Percentiles rank a stretch among this genome's conserved stretches.
These are phyloP conservation scores for Aspergillus cavernicola DNA, from an alignment of 495 filamentous ascomycete species.

Conservation along the genomic window DNA sequence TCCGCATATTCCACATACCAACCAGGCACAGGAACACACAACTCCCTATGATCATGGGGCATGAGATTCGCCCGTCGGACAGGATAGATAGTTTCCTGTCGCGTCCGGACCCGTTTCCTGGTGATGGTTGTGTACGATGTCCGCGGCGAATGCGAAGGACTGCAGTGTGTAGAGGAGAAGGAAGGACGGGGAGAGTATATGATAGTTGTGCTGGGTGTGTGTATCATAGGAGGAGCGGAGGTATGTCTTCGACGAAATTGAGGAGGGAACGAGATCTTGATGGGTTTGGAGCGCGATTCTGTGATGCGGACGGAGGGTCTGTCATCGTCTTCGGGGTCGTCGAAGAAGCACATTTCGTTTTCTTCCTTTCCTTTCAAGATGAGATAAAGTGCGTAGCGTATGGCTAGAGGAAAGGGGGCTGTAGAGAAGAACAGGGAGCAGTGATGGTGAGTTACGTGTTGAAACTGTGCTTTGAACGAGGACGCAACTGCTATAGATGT, in stretches of 20 bases:
- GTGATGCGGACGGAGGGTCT: slow-evolving; percentile 15
- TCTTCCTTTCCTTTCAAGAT: neutral
- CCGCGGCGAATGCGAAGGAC: slow-evolving; percentile 7
- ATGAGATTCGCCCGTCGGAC: neutral
- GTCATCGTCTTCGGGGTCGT: slow-evolving; percentile 9
- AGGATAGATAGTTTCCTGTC: slow-evolving; percentile 13
- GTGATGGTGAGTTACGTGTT: neutral
- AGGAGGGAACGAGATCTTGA: slow-evolving; percentile 10
- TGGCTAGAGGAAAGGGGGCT: neutral
- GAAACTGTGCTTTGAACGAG: neutral
- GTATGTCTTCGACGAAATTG: neutral
- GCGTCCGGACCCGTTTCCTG: slow-evolving; percentile 9
- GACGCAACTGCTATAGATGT: too few relatives aligned
- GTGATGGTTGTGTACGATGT: slow-evolving; percentile 17
- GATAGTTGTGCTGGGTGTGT: slow-evolving; percentile 2
- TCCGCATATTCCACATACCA: slow-evolving; percentile 15
- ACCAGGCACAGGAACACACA: neutral
- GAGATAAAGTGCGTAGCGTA: neutral
- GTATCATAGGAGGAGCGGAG: slow-evolving; percentile 2
- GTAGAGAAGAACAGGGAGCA: neutral
- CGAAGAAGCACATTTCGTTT: slow-evolving; percentile 20
- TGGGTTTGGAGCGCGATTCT: slow-evolving; percentile 8
- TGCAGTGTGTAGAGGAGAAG: neutral
- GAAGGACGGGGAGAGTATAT: slow-evolving; percentile 5
- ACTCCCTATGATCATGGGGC: slow-evolving; percentile 5